These are phyloP conservation scores for Hanseniaspora hatyaiensis DNA, from an alignment of 805 yeast species.

Conservation along the genomic window DNA sequence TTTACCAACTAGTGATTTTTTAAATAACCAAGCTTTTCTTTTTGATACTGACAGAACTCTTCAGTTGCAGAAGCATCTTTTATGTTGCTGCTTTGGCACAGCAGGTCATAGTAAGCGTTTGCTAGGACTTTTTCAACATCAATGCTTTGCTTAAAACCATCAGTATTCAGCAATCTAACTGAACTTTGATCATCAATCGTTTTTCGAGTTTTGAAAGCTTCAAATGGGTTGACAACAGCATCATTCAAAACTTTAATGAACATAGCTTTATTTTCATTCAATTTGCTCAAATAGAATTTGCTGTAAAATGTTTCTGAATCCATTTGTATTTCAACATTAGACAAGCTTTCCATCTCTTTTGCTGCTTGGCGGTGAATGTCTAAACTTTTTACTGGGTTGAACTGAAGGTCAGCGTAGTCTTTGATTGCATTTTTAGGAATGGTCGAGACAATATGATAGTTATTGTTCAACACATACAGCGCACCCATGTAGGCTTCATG, in stretches of 20 bases:
- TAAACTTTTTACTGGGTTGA: conserved; percentile 27
- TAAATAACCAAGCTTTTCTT: not conserved
- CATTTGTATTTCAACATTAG: conserved; percentile 4
- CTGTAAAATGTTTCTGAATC: not conserved
- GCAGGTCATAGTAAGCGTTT: not conserved
- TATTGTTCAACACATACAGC: conserved; percentile 36
- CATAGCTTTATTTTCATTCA: not conserved
- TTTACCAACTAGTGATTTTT: not conserved
- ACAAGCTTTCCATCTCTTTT: conserved; percentile 1
- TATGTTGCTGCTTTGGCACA: not conserved
- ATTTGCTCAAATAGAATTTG: not conserved
- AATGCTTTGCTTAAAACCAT: not conserved
- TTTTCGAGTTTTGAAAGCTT: not conserved
- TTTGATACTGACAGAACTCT: conserved; percentile 5
- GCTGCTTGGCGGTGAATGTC: conserved; percentile 8
- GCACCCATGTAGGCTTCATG: conserved; percentile 55
- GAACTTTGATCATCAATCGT: not conserved
- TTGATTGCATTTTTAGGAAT: conserved; percentile 16
- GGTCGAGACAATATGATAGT: conserved; percentile 36
- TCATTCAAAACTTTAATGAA: not conserved
- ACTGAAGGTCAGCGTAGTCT: conserved; percentile 26
- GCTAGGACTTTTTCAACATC: conserved; percentile 1
- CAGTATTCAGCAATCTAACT: not conserved
- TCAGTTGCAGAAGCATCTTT: not conserved
- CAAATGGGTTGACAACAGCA: not conserved